Conservation (phyloP, 2,329 filamentous ascomycete species). For the Apiospora marii region DNA sequence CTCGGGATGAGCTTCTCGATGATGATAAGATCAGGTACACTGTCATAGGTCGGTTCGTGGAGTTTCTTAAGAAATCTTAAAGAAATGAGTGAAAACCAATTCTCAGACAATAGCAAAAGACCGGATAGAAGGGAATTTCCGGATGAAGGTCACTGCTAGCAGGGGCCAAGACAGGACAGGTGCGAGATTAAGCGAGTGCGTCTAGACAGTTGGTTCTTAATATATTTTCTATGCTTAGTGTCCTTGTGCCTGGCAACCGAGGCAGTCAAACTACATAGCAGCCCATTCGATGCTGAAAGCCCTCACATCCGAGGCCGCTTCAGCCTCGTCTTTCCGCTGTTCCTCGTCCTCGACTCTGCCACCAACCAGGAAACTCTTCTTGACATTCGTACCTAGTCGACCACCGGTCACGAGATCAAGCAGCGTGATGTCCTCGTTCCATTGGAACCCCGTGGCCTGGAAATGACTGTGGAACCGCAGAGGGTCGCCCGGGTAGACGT, state of each 20-base stretch:
- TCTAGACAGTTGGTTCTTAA: neutral
- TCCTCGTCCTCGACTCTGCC: conserved; percentile 57
- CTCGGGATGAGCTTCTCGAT: no score
- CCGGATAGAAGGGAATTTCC: no score
- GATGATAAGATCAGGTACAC: no score
- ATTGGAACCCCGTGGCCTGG: conserved; percentile 81
- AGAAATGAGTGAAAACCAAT: no score
- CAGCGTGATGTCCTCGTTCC: conserved; percentile 86
- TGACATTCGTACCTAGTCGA: conserved; percentile 89
- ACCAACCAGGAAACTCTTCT: conserved; percentile 92
- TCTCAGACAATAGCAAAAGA: no score
- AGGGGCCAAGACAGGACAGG: no score
- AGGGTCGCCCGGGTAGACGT: conserved; percentile 94
- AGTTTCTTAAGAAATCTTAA: no score
- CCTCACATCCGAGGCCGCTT: neutral
- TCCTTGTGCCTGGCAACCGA: no score
- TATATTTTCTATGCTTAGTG: neutral
- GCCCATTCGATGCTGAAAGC: conserved; percentile 25
- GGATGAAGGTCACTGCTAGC: no score
- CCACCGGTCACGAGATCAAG: conserved; percentile 88
- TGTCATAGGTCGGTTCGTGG: no score
- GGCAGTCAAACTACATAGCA: conserved; percentile 10
- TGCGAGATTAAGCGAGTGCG: no score
- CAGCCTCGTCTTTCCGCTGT: conserved; percentile 7
- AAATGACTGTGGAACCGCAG: conserved; percentile 96